These are phyloP conservation scores for Saprolegnia parasitica DNA, from an alignment of 352 stramenopile genomes.

Conservation along the genomic window DNA sequence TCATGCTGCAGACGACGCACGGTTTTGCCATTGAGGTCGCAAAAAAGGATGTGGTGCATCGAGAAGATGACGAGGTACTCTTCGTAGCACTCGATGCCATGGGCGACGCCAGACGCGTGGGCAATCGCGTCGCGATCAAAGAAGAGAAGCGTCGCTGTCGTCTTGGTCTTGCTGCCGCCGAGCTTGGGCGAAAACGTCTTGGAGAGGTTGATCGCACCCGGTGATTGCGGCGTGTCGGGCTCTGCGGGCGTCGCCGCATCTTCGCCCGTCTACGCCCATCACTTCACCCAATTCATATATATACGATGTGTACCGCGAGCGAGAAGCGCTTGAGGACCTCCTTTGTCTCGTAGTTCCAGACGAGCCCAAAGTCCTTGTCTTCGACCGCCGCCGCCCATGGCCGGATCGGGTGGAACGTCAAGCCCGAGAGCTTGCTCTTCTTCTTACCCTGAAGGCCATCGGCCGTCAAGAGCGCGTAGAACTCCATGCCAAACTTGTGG, in stretches of 20 bases:
- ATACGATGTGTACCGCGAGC: conserved; percentile 45
- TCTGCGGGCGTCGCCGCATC: conserved; percentile 23
- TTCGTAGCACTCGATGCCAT: conserved; percentile 50
- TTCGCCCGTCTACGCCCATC: conserved; percentile 20
- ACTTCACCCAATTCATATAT: conserved; percentile 28
- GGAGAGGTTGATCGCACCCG: conserved; percentile 34
- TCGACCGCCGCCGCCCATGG: conserved; percentile 69
- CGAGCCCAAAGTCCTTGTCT: conserved; percentile 47
- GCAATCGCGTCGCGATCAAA: conserved; percentile 68
- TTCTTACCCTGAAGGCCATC: conserved; percentile 70
- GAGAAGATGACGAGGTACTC: conserved; percentile 66
- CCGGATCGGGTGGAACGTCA: conserved; percentile 54
- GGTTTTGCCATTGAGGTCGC: conserved; percentile 57
- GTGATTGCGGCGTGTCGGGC: neutral
- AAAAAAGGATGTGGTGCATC: conserved; percentile 56
- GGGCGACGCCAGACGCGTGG: conserved; percentile 38
- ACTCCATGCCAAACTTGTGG: conserved; percentile 42
- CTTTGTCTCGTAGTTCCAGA: conserved; percentile 71
- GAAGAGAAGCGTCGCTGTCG: conserved; percentile 56
- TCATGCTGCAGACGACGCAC: conserved; percentile 31
- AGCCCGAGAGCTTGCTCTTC: conserved; percentile 56
- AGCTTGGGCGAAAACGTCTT: conserved; percentile 23
- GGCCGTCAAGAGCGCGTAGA: conserved; percentile 44
- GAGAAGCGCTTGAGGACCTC: conserved; percentile 64
- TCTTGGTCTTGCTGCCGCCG: conserved; percentile 31